A percentile compares a stretch with the other conserved stretches of the same genome.
These are phyloP conservation scores for Plasmopara muralis DNA, from an alignment of 352 stramenopile genomes.

Conservation along the genomic window DNA sequence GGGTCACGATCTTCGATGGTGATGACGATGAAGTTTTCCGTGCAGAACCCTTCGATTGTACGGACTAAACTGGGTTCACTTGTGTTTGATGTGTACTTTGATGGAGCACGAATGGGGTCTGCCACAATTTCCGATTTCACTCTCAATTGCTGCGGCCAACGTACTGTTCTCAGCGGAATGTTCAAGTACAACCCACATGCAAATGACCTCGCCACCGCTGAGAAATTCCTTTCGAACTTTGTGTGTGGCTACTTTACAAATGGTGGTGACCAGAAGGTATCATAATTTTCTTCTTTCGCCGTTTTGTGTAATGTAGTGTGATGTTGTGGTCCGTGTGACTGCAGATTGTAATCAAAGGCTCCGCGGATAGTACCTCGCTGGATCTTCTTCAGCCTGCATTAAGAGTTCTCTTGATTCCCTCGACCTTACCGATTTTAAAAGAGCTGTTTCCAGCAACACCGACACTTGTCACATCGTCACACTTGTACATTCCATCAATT, in stretches of 20 bases:
- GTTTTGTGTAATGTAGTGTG: background rate
- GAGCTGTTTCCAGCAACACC: slow-evolving; percentile 62
- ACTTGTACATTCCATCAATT: slow-evolving; percentile 69
- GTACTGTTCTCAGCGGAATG: slow-evolving; percentile 42
- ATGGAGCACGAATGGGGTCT: slow-evolving; percentile 43
- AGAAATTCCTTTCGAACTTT: slow-evolving; percentile 79
- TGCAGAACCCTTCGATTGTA: slow-evolving; percentile 69
- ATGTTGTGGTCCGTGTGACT: background rate
- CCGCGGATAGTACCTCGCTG: slow-evolving; percentile 38
- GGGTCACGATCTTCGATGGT: slow-evolving; percentile 42
- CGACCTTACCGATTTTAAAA: slow-evolving; percentile 46
- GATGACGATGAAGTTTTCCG: slow-evolving; percentile 60
- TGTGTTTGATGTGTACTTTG: slow-evolving; percentile 43
- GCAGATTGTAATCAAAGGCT: slow-evolving; percentile 66
- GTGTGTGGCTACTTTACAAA: slow-evolving; percentile 75
- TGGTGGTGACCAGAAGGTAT: slow-evolving; percentile 55
- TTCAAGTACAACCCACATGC: slow-evolving; percentile 52
- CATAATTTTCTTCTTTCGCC: background rate
- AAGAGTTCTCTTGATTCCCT: slow-evolving; percentile 42
- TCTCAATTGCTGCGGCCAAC: slow-evolving; percentile 55
- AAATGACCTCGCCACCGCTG: slow-evolving; percentile 24
- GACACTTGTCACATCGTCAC: slow-evolving; percentile 66
- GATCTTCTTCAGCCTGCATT: slow-evolving; percentile 66
- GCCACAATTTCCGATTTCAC: slow-evolving; percentile 56
- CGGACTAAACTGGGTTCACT: slow-evolving; percentile 50